phyloP scores from a whole-genome alignment of 2,329 filamentous ascomycete species.

The Metarhizium guizhouense region DNA sequence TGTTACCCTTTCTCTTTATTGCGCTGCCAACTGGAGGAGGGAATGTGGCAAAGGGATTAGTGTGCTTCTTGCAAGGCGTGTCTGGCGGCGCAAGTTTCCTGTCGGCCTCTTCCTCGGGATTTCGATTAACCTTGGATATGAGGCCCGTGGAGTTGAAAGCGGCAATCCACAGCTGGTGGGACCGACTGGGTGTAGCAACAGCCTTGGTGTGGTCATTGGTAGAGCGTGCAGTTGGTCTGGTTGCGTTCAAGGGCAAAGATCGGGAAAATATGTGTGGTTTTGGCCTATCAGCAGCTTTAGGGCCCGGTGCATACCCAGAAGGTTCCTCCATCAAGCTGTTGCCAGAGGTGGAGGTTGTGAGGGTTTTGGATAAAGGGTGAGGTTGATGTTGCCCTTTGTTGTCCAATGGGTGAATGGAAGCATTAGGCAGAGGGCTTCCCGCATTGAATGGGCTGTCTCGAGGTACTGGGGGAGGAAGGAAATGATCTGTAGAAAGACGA shows the following conservation, averaged over 20 bases:
- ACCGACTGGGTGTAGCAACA: conserved; percentile 36
- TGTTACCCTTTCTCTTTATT: conserved; percentile 53
- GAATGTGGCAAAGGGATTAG: conserved; percentile 59
- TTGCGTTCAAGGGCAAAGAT: conserved; percentile 29
- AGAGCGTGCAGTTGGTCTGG: conserved; percentile 22
- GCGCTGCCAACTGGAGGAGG: conserved; percentile 50
- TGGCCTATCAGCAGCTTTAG: conserved; percentile 17
- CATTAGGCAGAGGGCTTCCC: conserved; percentile 40
- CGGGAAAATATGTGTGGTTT: conserved; percentile 27
- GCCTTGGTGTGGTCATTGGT: conserved; percentile 19
- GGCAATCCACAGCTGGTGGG: conserved; percentile 59
- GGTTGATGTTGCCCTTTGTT: conserved; percentile 41
- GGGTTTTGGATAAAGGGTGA: conserved; percentile 77
- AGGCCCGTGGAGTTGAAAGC: conserved; percentile 93
- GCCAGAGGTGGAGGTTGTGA: conserved; percentile 79
- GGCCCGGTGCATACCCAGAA: conserved; percentile 18
- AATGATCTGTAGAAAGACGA: conserved; percentile 72
- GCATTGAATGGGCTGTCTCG: conserved; percentile 57
- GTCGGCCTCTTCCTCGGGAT: conserved; percentile 57
- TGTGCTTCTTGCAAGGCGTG: conserved; percentile 88
- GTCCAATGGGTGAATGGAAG: conserved; percentile 43
- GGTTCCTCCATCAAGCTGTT: conserved; percentile 70
- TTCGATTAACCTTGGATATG: conserved; percentile 87
- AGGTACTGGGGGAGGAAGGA: conserved; percentile 51
- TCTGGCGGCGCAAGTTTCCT: conserved; percentile 72